Base-by-base conservation (phyloP, 306 rosid genomes). In the Inga leiocalycina region DNA sequence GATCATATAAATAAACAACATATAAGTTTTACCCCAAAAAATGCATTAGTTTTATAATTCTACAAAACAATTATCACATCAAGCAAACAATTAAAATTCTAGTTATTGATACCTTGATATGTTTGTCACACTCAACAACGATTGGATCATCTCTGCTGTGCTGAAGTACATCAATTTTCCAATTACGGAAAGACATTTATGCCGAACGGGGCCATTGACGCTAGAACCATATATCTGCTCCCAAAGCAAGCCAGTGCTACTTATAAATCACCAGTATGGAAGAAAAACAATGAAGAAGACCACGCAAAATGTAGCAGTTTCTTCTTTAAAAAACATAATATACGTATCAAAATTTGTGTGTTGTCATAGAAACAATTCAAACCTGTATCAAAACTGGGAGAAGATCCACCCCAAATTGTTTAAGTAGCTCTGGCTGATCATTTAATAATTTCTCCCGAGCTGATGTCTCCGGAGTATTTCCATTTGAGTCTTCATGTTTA, bases 101-200 rank as follows among this genome's bases (percentile, higher is more conserved):
- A 74, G 11, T 83, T 49, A 24, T 62, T 74, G 17, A 65, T 92
- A 97, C 99, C 99, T 94, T 65, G 99, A 92, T 81, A 97, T 87
- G 88, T 97, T 97, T 56, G 97, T 97, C 79, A 87, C 87, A 80
- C 86, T 88, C 84, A 94, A 86, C 81, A 97, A 83, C 66, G 98
- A 91, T 85, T 92, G 93, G 69, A 97, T 97, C 98, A 97, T 97
- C 91, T 97, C 99, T 41, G 98, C 94, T 62, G 91, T 54, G 79
- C 99, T 97, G 88, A 94, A 94, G 87, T 91, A 94, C 98, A 94
- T 97, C 89, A 94, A 86, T 77, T 94, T 97, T 87, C 97, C 99
- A 61, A 97, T 92, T 72, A 89, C 97, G 37, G 97, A 94, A 32
- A 97, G 91, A 84, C 99, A 97, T 88, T 90, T 97, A 89, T 91